phyloP scores from a whole-genome alignment of 306 rosid genomes.

The Oemleria cerasiformis region DNA sequence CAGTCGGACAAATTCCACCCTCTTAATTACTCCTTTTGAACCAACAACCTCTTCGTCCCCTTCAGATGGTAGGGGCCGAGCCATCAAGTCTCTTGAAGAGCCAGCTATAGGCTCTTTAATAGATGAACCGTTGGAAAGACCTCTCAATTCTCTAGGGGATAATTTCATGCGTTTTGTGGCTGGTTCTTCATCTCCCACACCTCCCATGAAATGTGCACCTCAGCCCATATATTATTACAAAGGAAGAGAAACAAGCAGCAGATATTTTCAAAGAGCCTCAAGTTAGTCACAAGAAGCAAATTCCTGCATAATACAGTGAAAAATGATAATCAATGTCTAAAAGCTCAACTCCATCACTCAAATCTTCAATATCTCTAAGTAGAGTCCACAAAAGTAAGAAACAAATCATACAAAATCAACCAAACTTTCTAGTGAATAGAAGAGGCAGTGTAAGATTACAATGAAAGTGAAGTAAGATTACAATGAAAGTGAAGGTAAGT shows the following conservation, averaged over 20 bases:
- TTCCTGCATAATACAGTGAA: constrained; percentile 34
- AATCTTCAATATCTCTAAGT: neutral
- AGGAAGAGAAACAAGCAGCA: constrained; percentile 28
- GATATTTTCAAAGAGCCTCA: constrained; percentile 30
- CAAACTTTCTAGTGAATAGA: neutral
- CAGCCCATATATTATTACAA: constrained; percentile 87
- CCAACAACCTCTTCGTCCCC: constrained; percentile 89
- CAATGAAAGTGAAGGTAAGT: neutral
- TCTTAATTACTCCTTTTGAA: constrained; percentile 79
- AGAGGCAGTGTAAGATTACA: neutral
- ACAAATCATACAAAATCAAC: neutral
- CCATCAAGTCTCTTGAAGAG: constrained; percentile 76
- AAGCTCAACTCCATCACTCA: neutral
- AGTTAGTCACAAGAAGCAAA: constrained; percentile 29
- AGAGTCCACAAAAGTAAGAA: neutral
- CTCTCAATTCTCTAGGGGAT: constrained; percentile 56
- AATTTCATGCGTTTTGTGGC: constrained; percentile 87
- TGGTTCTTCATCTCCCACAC: constrained; percentile 99
- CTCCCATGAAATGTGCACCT: constrained; percentile 99
- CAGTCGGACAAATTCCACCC: constrained; percentile 89
- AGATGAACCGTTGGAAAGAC: constrained; percentile 84
- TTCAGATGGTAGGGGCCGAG: constrained; percentile 78
- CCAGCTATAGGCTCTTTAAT: constrained; percentile 57
- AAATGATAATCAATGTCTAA: constrained; percentile 23
- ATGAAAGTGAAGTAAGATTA: neutral